A percentile compares a stretch with the other conserved stretches of the same genome.
Evolutionary conservation across 148 eudicot species (phyloP).

Genomic region (Vaccinium vitisidaea): DNA sequence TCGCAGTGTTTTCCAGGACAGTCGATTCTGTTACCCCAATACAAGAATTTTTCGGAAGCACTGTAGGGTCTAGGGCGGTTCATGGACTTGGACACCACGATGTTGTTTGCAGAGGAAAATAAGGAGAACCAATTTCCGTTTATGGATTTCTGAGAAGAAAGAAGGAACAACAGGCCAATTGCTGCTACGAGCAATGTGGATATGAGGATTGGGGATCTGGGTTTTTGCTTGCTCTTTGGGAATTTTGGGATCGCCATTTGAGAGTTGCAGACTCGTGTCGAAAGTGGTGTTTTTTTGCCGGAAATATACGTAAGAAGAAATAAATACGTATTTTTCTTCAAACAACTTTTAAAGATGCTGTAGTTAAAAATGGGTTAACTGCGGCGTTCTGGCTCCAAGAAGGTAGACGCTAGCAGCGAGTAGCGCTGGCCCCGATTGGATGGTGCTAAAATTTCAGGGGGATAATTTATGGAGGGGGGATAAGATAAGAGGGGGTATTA

Average conservation of each 20-base stretch:
- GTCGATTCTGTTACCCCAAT: slow-evolving; percentile 83
- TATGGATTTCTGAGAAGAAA: slow-evolving; percentile 47
- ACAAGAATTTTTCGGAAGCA: slow-evolving; percentile 49
- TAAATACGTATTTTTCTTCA: too few relatives aligned
- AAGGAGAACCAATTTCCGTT: slow-evolving; percentile 22
- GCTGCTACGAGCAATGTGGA: slow-evolving; percentile 40
- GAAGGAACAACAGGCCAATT: slow-evolving; percentile 51
- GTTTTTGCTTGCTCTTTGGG: slow-evolving; percentile 46
- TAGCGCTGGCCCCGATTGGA: too few relatives aligned
- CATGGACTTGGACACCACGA: slow-evolving; percentile 6
- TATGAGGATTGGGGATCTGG: slow-evolving; percentile 51
- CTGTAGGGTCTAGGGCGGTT: not conserved
- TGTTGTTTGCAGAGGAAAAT: slow-evolving; percentile 20
- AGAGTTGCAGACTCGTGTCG: slow-evolving; percentile 4
- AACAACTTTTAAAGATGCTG: too few relatives aligned
- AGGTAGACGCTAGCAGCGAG: too few relatives aligned
- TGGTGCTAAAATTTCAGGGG: too few relatives aligned
- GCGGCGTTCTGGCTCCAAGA: too few relatives aligned
- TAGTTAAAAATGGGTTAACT: too few relatives aligned
- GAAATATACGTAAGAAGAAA: too few relatives aligned
- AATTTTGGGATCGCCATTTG: slow-evolving; percentile 65
- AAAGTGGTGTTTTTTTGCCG: not conserved
- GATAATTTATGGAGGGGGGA: too few relatives aligned
- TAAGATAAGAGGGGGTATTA: too few relatives aligned
- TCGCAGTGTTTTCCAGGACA: slow-evolving; percentile 94